Conservation (phyloP, 768 basidiomycete species). For the Podaxis mareebaensis region DNA sequence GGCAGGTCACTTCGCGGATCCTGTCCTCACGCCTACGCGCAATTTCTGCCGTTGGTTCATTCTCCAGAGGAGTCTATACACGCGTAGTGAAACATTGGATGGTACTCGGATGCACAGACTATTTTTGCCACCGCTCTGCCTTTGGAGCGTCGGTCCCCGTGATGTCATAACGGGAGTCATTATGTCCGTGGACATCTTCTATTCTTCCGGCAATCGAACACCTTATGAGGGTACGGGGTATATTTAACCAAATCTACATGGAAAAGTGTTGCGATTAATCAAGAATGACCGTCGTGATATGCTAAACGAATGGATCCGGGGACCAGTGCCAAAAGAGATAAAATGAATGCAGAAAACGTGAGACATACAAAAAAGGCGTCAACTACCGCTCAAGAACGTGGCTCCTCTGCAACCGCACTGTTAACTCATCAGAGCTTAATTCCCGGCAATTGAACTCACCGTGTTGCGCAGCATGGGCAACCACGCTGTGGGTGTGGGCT, state of each 20-base stretch:
- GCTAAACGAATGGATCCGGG: slow-evolving; percentile 7
- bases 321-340: slow-evolving; percentile 7
- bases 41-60: too few relatives aligned
- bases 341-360: slow-evolving; percentile 7
- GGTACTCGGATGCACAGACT: neutral
- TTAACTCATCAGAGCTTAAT: neutral
- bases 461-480: slow-evolving; percentile 64
- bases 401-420: slow-evolving; percentile 20
- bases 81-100: neutral
- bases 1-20: too few relatives aligned
- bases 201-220: neutral
- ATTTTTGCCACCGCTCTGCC: neutral
- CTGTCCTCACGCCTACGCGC: too few relatives aligned
- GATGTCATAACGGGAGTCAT: slow-evolving; percentile 8
- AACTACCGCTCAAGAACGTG: slow-evolving; percentile 20
- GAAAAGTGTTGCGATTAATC: neutral
- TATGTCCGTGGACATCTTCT: neutral
- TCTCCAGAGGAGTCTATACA: neutral
- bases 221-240: neutral
- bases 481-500: slow-evolving; percentile 60
- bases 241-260: slow-evolving; percentile 2
- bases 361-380: neutral
- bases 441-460: slow-evolving; percentile 27
- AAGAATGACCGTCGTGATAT: neutral
- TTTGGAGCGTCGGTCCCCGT: neutral